phyloP scores from a whole-genome alignment of 2,329 filamentous ascomycete species.

The Emergomyces orientalis region DNA sequence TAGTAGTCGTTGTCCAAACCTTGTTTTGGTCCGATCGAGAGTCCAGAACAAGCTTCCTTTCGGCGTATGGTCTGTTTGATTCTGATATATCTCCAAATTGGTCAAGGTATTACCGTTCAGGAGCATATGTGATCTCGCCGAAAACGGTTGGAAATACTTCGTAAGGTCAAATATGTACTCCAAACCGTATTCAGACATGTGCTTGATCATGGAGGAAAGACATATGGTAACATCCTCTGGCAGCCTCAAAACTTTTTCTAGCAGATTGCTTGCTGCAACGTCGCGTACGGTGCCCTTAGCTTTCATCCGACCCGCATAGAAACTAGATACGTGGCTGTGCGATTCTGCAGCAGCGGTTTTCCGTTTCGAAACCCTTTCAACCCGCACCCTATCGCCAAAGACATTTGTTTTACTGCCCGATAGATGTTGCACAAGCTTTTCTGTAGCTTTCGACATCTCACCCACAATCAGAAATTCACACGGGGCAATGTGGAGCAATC shows the following conservation, averaged over 20 bases:
- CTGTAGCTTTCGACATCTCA: constrained; percentile 77
- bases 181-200: constrained; percentile 82
- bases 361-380: constrained; percentile 66
- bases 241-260: constrained; percentile 78
- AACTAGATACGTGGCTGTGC: constrained; percentile 80
- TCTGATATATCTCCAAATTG: constrained; percentile 90
- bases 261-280: constrained; percentile 52
- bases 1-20: constrained; percentile 77
- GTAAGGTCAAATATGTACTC: constrained; percentile 94
- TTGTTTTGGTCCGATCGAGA: constrained; percentile 81
- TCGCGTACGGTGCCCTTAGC: constrained; percentile 45
- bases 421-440: constrained; percentile 83
- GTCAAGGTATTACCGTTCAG: constrained; percentile 90
- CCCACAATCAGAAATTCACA: constrained; percentile 93
- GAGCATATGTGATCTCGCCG: constrained; percentile 87
- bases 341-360: constrained; percentile 78
- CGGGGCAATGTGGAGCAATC: constrained; percentile 88
- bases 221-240: constrained; percentile 83
- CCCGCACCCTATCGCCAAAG: constrained; percentile 79
- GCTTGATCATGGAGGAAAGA: constrained; percentile 90
- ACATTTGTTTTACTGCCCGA: constrained; percentile 84
- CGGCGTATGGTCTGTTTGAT: constrained; percentile 74
- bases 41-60: constrained; percentile 94
- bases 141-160: constrained; percentile 95
- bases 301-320: constrained; percentile 82